A percentile compares a stretch with the other conserved stretches of the same genome.
Evolutionary conservation across 352 stramenopile genomes (phyloP).

Genomic region (Phytophthora sansomeana): DNA sequence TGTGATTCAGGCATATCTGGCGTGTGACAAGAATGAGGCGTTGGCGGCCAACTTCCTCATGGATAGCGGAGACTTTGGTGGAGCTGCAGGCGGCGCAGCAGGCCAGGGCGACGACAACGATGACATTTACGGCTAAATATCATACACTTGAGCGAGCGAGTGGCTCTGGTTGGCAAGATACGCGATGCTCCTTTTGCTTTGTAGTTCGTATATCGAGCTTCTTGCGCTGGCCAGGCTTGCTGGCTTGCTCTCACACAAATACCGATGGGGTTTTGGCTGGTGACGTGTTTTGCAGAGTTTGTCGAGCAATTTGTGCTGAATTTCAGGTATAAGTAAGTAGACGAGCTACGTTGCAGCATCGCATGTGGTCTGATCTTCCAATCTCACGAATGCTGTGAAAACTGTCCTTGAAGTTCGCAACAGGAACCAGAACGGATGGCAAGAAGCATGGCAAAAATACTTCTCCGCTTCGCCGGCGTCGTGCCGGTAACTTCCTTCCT

Average conservation of each 20-base stretch:
- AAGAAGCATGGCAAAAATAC: constrained; percentile 34
- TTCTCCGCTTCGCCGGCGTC: not conserved
- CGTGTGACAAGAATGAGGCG: constrained; percentile 99
- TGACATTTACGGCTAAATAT: constrained; percentile 89
- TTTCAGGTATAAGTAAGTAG: constrained; percentile 13
- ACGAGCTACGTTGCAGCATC: constrained; percentile 2
- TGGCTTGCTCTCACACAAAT: constrained; percentile 35
- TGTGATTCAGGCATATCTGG: constrained; percentile 97
- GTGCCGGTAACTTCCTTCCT: constrained; percentile 15
- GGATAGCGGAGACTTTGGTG: constrained; percentile 88
- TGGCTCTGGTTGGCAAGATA: constrained; percentile 22
- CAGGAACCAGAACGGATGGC: constrained; percentile 14
- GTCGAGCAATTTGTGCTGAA: constrained; percentile 5
- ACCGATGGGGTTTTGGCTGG: constrained; percentile 38
- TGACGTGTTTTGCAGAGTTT: constrained; percentile 21
- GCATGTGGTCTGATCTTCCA: constrained; percentile 20
- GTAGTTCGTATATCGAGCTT: constrained; percentile 36
- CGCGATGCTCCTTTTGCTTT: constrained; percentile 33
- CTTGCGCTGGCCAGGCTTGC: constrained; percentile 27
- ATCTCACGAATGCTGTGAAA: constrained; percentile 1
- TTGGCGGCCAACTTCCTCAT: constrained; percentile 99
- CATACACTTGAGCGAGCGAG: constrained; percentile 40
- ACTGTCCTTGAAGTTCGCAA: constrained; percentile 31
- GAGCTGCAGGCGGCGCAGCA: constrained; percentile 47
- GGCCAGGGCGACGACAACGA: constrained; percentile 76